Base-by-base conservation (phyloP, 805 yeast genomes). In the Yamadazyma phyllophila region DNA sequence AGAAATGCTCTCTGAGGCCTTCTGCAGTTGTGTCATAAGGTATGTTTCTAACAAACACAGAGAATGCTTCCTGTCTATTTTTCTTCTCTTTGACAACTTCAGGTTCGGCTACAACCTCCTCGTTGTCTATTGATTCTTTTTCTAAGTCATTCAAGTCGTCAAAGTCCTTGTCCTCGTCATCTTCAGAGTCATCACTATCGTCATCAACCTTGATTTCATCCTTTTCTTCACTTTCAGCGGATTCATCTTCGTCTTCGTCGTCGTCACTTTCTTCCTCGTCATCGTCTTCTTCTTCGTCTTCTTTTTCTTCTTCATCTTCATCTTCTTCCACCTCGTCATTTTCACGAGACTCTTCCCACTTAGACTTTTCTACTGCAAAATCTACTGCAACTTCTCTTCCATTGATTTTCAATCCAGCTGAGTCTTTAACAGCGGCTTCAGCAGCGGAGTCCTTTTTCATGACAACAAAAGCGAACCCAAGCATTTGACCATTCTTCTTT, bases 21-120 rank as follows among this genome's bases (percentile, higher is more conserved):
- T 91, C 97, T 39, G 77, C 78, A 30, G 95, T 89, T 4, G 97
- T 95, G 65, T 89, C 97, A 60, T 92, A 94, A 1, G 99, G 98
- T 30, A 94, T 81, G 59, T 94, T 94, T 60, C 99, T 81, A 9
- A 94, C 88, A 61, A 94, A 94, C 17, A 94, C 66, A 4, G 96
- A 83, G 52, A 59, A 85, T 5, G 77, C 72, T 55, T 86, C 94
- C 61, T 80, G 83, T 61, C 71, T 83, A 63, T 87, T 86, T 36
- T 64, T 61, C 46, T 35, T 35, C 71, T 71, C 42, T 68, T 47
- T 50, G 9, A 14, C 15, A 17, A 40, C 36, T 15, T 39, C 41
- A 17, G 63, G 69, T 31, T 57, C 36, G 15, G 45, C 53, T 1
- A n/a, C 20, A 24, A 33, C 45, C 20, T 47, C 54, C 17, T 55